phyloP scores from a whole-genome alignment of 441 rosid species.

The Aquilaria agallochum region DNA sequence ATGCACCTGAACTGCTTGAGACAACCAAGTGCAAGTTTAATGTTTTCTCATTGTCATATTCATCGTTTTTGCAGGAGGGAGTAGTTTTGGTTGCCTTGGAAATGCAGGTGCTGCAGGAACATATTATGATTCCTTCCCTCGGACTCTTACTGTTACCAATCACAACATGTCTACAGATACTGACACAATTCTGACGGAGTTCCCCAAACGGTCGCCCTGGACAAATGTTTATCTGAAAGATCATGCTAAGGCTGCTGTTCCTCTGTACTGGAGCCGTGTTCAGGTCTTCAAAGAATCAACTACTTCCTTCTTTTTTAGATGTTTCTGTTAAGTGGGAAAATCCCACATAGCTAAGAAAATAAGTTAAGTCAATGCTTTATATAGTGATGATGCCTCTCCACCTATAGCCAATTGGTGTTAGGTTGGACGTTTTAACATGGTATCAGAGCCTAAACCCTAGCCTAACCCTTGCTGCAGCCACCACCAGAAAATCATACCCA shows the following conservation, averaged over 20 bases:
- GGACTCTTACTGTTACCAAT: slow-evolving; percentile 58
- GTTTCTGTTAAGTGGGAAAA: too few relatives aligned
- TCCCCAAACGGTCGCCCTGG: slow-evolving; percentile 73
- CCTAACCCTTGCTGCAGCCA: too few relatives aligned
- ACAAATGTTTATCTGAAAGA: slow-evolving; percentile 52
- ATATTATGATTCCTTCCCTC: slow-evolving; percentile 72
- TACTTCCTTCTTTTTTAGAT: slow-evolving; percentile 5
- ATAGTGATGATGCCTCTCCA: too few relatives aligned
- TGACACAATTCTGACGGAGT: slow-evolving; percentile 66
- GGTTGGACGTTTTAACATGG: too few relatives aligned
- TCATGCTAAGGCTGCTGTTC: slow-evolving; percentile 70
- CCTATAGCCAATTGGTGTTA: too few relatives aligned
- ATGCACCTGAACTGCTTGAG: background rate
- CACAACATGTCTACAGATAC: slow-evolving; percentile 60
- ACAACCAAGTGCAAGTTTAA: background rate
- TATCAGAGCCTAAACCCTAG: too few relatives aligned
- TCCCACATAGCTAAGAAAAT: too few relatives aligned
- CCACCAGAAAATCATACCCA: too few relatives aligned
- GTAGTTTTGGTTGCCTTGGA: slow-evolving; percentile 57
- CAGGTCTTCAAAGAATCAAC: slow-evolving; percentile 39
- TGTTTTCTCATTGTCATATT: too few relatives aligned
- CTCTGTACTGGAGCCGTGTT: slow-evolving; percentile 72
- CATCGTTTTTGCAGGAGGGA: slow-evolving; percentile 45
- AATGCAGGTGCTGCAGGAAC: slow-evolving; percentile 81
- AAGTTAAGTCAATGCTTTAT: too few relatives aligned